These are phyloP conservation scores for Ceratocystiopsis minuta DNA, from an alignment of 2,329 filamentous ascomycete species.

Conservation along the genomic window DNA sequence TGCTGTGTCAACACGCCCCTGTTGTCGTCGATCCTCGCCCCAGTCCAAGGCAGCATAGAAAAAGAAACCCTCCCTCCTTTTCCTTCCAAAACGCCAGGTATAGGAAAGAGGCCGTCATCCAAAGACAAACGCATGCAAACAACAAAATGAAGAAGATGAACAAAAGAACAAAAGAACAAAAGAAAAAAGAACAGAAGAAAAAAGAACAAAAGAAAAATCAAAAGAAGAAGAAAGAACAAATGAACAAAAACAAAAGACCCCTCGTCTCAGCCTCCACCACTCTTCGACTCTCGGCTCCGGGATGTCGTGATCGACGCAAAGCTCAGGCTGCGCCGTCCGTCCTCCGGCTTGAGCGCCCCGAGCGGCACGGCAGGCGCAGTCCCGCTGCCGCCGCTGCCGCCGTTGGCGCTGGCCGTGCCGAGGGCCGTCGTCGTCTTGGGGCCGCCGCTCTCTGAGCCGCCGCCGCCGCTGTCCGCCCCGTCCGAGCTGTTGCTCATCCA, in stretches of 20 bases:
- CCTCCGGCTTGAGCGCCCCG: neutral
- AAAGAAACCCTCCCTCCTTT: too few species aligned
- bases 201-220: neutral
- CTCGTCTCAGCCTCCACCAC: neutral
- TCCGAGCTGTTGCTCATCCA: neutral
- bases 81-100: too few species aligned
- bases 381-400: neutral
- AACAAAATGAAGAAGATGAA: too few species aligned
- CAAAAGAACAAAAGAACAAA: too few species aligned
- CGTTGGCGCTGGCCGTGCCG: neutral
- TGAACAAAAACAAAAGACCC: neutral
- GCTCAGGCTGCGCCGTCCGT: conserved; percentile 1
- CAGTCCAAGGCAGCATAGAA: too few species aligned
- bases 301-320: conserved; percentile 6
- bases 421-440: too few species aligned
- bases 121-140: too few species aligned
- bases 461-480: neutral
- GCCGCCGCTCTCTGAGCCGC: neutral
- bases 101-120: too few species aligned
- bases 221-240: neutral
- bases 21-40: too few species aligned
- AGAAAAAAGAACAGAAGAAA: too few species aligned
- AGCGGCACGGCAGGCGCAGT: neutral
- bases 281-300: neutral
- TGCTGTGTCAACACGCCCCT: too few species aligned